Conservation (phyloP, 345 rosid species). For the Euphorbia lathyris region DNA sequence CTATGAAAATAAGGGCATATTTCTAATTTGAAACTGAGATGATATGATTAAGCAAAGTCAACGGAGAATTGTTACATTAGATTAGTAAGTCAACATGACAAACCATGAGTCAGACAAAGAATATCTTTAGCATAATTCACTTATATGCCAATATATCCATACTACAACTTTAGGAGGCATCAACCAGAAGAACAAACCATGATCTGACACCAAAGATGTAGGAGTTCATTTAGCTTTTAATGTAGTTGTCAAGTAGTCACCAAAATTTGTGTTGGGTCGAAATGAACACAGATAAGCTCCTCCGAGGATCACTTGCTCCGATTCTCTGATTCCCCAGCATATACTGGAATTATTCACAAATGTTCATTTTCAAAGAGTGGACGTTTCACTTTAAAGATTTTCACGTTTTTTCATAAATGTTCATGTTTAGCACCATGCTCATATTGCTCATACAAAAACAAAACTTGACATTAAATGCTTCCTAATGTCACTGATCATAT, state of each 20-base stretch:
- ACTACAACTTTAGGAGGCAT: constrained; percentile 95
- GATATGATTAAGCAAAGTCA: not conserved
- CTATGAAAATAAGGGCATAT: not conserved
- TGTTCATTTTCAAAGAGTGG: not conserved
- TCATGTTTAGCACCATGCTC: too few species aligned
- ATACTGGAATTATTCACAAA: constrained; percentile 47
- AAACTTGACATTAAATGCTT: too few species aligned
- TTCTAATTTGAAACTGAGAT: not conserved
- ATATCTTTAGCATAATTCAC: constrained; percentile 26
- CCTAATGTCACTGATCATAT: too few species aligned
- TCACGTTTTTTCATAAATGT: too few species aligned
- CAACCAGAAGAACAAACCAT: constrained; percentile 80
- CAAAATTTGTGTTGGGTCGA: constrained; percentile 65
- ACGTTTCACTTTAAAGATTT: not conserved
- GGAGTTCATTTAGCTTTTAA: constrained; percentile 54
- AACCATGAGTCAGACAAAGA: not conserved
- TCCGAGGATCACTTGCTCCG: constrained; percentile 65
- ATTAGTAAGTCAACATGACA: not conserved
- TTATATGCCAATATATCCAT: constrained; percentile 97
- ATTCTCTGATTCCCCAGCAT: constrained; percentile 82
- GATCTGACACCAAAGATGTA: constrained; percentile 30
- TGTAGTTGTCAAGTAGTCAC: constrained; percentile 71
- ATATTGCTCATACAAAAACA: too few species aligned
- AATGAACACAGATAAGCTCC: constrained; percentile 54
- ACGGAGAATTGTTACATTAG: not conserved